These are phyloP conservation scores for Suillus occidentalis DNA, from an alignment of 768 basidiomycete genomes.

Conservation along the genomic window DNA sequence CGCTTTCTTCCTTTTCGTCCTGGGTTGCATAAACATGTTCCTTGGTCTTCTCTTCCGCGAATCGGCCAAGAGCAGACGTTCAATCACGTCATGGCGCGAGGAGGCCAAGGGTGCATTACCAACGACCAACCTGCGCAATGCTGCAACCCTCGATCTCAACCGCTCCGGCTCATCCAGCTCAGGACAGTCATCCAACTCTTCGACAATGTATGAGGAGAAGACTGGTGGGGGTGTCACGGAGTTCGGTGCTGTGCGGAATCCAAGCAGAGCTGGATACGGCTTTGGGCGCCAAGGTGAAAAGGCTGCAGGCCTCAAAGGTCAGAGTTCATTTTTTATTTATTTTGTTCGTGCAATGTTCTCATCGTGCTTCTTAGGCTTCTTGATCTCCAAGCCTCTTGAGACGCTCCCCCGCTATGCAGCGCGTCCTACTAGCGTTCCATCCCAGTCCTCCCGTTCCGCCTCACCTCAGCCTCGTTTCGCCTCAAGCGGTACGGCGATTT, in stretches of 20 bases:
- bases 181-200: slow-evolving; percentile 24
- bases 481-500: slow-evolving; percentile 30
- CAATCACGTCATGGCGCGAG: slow-evolving; percentile 63
- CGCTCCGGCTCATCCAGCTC: slow-evolving; percentile 26
- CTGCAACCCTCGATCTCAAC: slow-evolving; percentile 19
- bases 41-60: slow-evolving; percentile 72
- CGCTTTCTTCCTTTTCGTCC: slow-evolving; percentile 87
- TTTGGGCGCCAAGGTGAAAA: slow-evolving; percentile 82
- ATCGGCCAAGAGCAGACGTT: slow-evolving; percentile 59
- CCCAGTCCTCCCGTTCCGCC: slow-evolving; percentile 22
- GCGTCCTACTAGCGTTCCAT: slow-evolving; percentile 31
- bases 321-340: slow-evolving; percentile 9
- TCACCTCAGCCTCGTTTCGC: slow-evolving; percentile 24
- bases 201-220: slow-evolving; percentile 34
- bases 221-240: slow-evolving; percentile 18
- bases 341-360: background rate
- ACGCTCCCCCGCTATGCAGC: slow-evolving; percentile 58
- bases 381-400: slow-evolving; percentile 63
- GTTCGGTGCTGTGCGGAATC: slow-evolving; percentile 19
- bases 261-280: slow-evolving; percentile 57
- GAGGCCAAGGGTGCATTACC: slow-evolving; percentile 53
- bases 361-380: slow-evolving; percentile 39
- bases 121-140: slow-evolving; percentile 36
- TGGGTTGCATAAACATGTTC: slow-evolving; percentile 88
- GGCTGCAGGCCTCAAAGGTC: slow-evolving; percentile 61